Conservation (phyloP, 805 yeast species). For the Wilhelminamyces savonicus region DNA sequence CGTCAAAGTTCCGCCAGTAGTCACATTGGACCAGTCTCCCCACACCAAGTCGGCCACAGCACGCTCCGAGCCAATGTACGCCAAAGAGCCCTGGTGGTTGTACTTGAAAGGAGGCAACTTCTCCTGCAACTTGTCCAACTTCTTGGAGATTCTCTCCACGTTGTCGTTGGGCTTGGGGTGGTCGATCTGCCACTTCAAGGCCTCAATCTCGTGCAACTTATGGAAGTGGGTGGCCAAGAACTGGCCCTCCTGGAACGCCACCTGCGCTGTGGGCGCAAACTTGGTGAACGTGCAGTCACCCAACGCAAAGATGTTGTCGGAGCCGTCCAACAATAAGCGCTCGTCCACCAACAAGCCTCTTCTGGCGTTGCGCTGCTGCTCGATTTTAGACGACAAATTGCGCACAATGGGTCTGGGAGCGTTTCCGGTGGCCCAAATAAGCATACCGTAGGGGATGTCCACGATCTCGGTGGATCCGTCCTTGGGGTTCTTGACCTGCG, state of each 20-base stretch:
- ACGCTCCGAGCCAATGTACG: constrained; percentile 87
- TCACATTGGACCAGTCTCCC: constrained; percentile 73
- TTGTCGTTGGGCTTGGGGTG: constrained; percentile 35
- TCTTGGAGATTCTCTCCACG: constrained; percentile 40
- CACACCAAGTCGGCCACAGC: constrained; percentile 89
- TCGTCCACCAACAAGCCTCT: constrained; percentile 88
- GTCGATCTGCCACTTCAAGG: constrained; percentile 40
- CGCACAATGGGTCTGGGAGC: constrained; percentile 75
- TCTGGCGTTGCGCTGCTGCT: constrained; percentile 77
- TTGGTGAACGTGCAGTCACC: constrained; percentile 95
- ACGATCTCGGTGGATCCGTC: constrained; percentile 57
- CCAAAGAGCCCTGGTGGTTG: constrained; percentile 87
- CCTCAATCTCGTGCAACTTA: constrained; percentile 56
- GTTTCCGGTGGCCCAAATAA: constrained; percentile 98
- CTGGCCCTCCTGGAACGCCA: constrained; percentile 89
- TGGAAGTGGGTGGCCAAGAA: constrained; percentile 71
- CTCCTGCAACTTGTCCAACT: constrained; percentile 35
- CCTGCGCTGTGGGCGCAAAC: constrained; percentile 95
- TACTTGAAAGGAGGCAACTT: constrained; percentile 63
- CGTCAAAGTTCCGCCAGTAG: constrained; percentile 80
- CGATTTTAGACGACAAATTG: constrained; percentile 60
- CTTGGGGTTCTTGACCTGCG: constrained; percentile 53
- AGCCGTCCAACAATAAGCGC: constrained; percentile 68
- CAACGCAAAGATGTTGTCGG: constrained; percentile 75
- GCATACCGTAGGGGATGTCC: constrained; percentile 81